Evolutionary conservation across 2,329 filamentous ascomycete genomes (phyloP).

Genomic region (Mycosphaerella arachidis): DNA sequence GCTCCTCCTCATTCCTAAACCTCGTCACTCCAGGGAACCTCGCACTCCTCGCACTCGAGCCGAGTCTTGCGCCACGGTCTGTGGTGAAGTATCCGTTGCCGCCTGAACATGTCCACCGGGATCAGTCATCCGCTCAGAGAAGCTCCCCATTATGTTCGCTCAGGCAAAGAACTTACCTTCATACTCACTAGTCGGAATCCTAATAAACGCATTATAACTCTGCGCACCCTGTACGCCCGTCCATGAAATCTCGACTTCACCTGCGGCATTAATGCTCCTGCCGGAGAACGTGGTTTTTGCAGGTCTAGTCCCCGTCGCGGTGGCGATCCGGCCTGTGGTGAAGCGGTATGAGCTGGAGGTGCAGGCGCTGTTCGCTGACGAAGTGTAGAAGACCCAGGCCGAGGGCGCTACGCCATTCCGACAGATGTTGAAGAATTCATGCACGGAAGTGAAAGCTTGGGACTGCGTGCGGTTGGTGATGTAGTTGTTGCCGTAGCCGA

Average conservation of each 20-base stretch:
- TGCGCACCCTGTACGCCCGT: not conserved
- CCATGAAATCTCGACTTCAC: not conserved
- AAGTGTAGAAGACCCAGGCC: slow-evolving; percentile 1
- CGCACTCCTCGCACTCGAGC: not conserved
- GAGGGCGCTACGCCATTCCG: not conserved
- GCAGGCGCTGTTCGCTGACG: not conserved
- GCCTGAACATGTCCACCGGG: not conserved
- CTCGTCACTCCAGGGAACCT: not conserved
- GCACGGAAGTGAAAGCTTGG: slow-evolving; percentile 1
- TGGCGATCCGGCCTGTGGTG: not conserved
- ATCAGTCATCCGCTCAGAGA: too few relatives aligned
- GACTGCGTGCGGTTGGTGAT: slow-evolving; percentile 1
- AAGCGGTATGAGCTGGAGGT: not conserved
- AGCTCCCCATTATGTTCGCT: too few relatives aligned
- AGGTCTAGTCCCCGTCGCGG: not conserved
- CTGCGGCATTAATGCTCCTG: not conserved
- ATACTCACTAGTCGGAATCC: not conserved
- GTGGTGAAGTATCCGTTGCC: not conserved
- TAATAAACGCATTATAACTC: not conserved
- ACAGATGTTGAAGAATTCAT: slow-evolving; percentile 1
- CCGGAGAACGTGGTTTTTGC: not conserved
- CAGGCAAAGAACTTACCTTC: too few relatives aligned
- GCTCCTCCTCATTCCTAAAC: not conserved
- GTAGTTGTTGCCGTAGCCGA: slow-evolving; percentile 5
- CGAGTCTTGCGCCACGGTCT: not conserved